Base-by-base conservation (phyloP, 2,329 filamentous ascomycete species). In the Pseudogymnoascus sp. region DNA sequence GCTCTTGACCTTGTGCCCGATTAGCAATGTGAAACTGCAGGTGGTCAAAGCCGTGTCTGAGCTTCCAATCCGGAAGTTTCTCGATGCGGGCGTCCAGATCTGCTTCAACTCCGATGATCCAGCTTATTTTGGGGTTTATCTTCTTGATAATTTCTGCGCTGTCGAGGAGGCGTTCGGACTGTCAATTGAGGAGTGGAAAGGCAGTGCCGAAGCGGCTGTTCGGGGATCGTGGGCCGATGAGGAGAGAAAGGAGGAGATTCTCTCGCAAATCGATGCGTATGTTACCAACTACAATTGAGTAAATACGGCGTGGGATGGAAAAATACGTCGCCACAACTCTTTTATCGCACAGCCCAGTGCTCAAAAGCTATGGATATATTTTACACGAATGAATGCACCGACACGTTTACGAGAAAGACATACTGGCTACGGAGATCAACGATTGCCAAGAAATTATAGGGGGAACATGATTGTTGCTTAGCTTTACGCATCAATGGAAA, bases 111-210 rank as follows among this genome's bases (percentile, higher is more conserved):
- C 77, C 61, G 79, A 81, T 66, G 79, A 81, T 64, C 79, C 79
- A 11, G 76, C 77, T 2, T 79, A 80, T 60, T 92, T 92, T 75
- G 87, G 88, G 2, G 86, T 84, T 0, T 91, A 91, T 72, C 83
- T 92, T 61, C 75, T 89, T 60, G 87, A 89, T 68, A 91, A 91
- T 67, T 92, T 88, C 74, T 87, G 84, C 68, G 86, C 86, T 1
- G 86, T 92, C 30, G 88, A 92, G 72, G 85, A 90, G 42, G 84
- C 86, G 0, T 91, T 91, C 72, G 71, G 76, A 3, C 73, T 92
- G 66, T 80, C 73, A 22, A 74, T 85, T 3, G 73, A 76, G n/a
- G 88, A 92, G 61, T 92, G 89, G 90, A 79, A 76, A 66, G 74
- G 70, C 5, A 87, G 92, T 69, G 84, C 82, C 9, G 78, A 78